These are phyloP conservation scores for Nakazawaea ernobii DNA, from an alignment of 805 yeast genomes.

Conservation along the genomic window DNA sequence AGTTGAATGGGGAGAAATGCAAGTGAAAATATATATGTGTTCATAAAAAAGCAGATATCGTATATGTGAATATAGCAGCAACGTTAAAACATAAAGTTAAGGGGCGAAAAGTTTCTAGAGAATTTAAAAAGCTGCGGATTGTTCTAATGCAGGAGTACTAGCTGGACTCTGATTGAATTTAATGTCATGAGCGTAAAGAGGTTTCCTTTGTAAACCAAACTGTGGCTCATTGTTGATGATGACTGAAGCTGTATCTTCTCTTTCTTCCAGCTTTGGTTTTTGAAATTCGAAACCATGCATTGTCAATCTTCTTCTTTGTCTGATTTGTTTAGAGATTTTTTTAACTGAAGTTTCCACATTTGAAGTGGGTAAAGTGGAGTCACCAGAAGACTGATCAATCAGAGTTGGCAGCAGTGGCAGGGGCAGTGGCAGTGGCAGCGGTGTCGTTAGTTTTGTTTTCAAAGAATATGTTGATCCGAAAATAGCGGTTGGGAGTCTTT, in stretches of 20 bases:
- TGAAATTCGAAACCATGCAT: constrained; percentile 1
- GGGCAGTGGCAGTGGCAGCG: not conserved
- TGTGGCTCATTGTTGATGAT: not conserved
- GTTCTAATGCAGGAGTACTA: constrained; percentile 15
- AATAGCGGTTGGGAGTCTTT: constrained; percentile 3
- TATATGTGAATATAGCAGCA: too few species aligned
- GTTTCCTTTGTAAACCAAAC: constrained; percentile 4
- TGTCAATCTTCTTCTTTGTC: constrained; percentile 2
- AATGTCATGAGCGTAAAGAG: constrained; percentile 4
- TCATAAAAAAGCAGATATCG: too few species aligned
- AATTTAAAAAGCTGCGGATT: not conserved
- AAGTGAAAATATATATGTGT: too few species aligned
- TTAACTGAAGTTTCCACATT: not conserved
- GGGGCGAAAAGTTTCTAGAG: not conserved
- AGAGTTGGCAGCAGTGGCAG: not conserved
- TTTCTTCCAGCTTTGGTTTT: not conserved
- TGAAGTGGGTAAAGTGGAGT: not conserved
- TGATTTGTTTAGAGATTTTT: not conserved
- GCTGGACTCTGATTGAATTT: constrained; percentile 16
- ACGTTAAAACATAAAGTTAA: too few species aligned
- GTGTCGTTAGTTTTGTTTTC: not conserved
- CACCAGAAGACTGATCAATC: not conserved
- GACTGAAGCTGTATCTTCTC: not conserved
- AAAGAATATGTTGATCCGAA: constrained; percentile 5
- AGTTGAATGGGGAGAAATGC: too few species aligned